Base-by-base conservation (phyloP, 2,329 filamentous ascomycete genomes). In the Mycosphaerella sp. region DNA sequence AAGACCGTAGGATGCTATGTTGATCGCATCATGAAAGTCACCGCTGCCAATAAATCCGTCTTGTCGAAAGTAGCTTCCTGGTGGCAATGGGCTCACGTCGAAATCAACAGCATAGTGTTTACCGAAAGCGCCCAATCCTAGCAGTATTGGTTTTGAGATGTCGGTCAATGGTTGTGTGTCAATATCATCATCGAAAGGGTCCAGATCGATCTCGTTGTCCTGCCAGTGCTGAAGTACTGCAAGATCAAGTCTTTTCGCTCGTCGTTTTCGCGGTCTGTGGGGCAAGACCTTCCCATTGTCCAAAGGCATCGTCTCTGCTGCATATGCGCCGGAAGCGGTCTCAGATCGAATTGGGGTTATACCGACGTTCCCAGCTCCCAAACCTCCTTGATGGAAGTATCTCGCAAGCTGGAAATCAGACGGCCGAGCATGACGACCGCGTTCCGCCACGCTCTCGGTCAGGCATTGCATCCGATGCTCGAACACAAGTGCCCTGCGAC, bases 11-110 rank as follows among this genome's bases (percentile, higher is more conserved):
- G 63, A 57, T 16, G 49, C 44, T 9, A 76, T 14, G 9, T 66
- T 55, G 4, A 82, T 57, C 32, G 73, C 73, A 32, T 69, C 70
- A 13, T 66, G 62, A 41, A 83, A 73, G 21, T 77, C 74, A 2
- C 77, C 78, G 57, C 78, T 79, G 25, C 80, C 80, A 51, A 83
- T 69, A 53, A 83, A 79, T 4, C 79, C 81, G 41, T 69, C 71
- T 39, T 73, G 65, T 54, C 79, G 76, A 55, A 82, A 82, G 59
- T 74, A 80, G 0, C 76, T 79, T 1, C 75, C 79, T 6, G 69
- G 54, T 7, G 66, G 68, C 6, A 83, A 63, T 18, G 77, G 75
- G 4, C 62, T 62, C 7, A 80, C 65, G 45, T 77, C 76, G 52
- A 82, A 82, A 54, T 76, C 74, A 9, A 70, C 69, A 1, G 78